These are phyloP conservation scores for Groenewaldozyma sp. DNA, from an alignment of 1,139 yeast species.

Conservation along the genomic window DNA sequence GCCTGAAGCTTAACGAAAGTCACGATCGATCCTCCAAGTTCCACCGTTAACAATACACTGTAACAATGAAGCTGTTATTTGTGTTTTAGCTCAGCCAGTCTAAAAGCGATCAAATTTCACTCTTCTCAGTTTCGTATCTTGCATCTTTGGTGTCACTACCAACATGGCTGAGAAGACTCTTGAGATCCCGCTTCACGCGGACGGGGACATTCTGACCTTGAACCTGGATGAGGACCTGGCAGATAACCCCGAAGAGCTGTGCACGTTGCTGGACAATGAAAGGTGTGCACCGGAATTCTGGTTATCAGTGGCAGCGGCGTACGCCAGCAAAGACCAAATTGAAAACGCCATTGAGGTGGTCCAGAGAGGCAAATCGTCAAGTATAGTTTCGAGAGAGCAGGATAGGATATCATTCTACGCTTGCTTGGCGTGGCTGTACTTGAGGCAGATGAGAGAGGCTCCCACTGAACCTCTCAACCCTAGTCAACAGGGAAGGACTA, in stretches of 20 bases:
- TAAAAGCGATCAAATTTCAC: too few species aligned
- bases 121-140: too few species aligned
- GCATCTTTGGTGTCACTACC: too few species aligned
- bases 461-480: conserved; percentile 23
- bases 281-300: conserved; percentile 69
- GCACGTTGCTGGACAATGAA: conserved; percentile 69
- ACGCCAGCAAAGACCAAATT: conserved; percentile 51
- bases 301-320: conserved; percentile 76
- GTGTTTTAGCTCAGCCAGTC: too few species aligned
- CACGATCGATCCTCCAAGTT: too few species aligned
- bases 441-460: conserved; percentile 40
- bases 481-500: conserved; percentile 14
- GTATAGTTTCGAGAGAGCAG: conserved; percentile 33
- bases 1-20: too few species aligned
- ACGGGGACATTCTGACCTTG: conserved; percentile 33
- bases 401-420: conserved; percentile 50
- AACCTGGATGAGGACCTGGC: conserved; percentile 62
- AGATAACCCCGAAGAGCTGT: conserved; percentile 78
- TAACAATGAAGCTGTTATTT: too few species aligned
- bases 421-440: conserved; percentile 66
- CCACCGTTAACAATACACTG: too few species aligned
- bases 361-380: conserved; percentile 40
- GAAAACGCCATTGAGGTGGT: conserved; percentile 60
- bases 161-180: conserved; percentile 23
- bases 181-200: conserved; percentile 34